Conservation (phyloP, 345 rosid genomes). For the Durio zibethinus region DNA sequence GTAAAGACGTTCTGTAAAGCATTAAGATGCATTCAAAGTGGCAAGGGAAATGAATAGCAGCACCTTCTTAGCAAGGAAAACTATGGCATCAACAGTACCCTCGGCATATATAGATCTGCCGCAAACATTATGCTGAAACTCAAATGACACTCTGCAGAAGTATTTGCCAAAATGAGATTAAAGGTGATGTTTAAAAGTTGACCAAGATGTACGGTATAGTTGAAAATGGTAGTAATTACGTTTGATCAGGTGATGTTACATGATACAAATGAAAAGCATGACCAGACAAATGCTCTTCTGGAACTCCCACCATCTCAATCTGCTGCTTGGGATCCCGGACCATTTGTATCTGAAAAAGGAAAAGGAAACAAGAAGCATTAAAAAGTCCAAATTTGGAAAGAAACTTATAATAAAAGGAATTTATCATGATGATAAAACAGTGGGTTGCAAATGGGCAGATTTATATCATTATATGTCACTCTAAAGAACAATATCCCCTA, state of each 20-base stretch:
- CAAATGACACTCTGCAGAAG: conserved; percentile 74
- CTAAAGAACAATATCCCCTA: background rate
- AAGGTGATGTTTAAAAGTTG: background rate
- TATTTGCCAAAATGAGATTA: background rate
- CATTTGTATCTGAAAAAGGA: conserved; percentile 59
- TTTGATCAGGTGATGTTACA: conserved; percentile 83
- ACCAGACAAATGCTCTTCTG: conserved; percentile 76
- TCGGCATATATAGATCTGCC: conserved; percentile 94
- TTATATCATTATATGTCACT: background rate
- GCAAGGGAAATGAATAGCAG: background rate
- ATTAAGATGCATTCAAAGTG: background rate
- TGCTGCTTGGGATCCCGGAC: conserved; percentile 80
- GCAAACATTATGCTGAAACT: conserved; percentile 96
- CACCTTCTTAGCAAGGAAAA: conserved; percentile 92
- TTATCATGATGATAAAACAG: background rate
- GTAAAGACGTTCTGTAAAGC: background rate
- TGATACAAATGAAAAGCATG: conserved; percentile 94
- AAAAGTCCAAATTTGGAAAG: background rate
- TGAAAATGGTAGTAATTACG: conserved; percentile 39
- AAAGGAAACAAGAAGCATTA: background rate
- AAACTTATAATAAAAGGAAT: background rate
- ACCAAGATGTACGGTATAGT: background rate
- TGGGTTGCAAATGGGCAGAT: background rate
- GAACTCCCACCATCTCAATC: conserved; percentile 86
- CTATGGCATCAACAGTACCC: conserved; percentile 85